phyloP scores from a whole-genome alignment of 345 rosid genomes.

The Dimocarpus longan region DNA sequence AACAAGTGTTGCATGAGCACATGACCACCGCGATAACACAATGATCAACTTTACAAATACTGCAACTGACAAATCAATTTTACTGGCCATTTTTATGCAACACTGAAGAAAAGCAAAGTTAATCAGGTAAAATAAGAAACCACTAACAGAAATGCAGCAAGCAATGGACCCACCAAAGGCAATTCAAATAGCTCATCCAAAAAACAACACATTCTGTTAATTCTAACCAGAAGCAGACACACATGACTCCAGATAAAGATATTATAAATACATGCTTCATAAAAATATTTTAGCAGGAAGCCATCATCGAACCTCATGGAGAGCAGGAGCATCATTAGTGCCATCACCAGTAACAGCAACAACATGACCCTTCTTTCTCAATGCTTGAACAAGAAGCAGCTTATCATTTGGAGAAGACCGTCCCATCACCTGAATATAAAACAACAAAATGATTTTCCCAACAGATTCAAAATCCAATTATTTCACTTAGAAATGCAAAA shows the following conservation, averaged over 20 bases:
- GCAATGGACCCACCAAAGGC: background rate
- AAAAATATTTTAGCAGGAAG: background rate
- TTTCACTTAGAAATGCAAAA: background rate
- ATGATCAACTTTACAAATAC: background rate
- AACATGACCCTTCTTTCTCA: conserved; percentile 70
- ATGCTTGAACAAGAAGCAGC: conserved; percentile 85
- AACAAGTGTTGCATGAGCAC: background rate
- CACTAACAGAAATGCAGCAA: background rate
- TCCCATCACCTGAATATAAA: conserved; percentile 75
- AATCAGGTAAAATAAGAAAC: background rate
- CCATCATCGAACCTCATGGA: conserved; percentile 64
- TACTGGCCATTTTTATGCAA: too few species aligned
- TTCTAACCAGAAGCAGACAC: background rate
- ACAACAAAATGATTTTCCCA: conserved; percentile 7
- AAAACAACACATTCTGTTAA: background rate
- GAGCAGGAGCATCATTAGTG: conserved; percentile 92
- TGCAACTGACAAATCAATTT: background rate
- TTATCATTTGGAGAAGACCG: conserved; percentile 92
- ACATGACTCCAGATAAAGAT: background rate
- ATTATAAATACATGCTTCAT: background rate
- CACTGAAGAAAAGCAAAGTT: background rate
- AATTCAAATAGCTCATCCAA: background rate
- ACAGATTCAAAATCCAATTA: background rate
- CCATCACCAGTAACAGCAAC: conserved; percentile 97
- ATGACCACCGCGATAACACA: too few species aligned